Conservation (phyloP, 352 stramenopile genomes). For the Phytopythium ostracodes region DNA sequence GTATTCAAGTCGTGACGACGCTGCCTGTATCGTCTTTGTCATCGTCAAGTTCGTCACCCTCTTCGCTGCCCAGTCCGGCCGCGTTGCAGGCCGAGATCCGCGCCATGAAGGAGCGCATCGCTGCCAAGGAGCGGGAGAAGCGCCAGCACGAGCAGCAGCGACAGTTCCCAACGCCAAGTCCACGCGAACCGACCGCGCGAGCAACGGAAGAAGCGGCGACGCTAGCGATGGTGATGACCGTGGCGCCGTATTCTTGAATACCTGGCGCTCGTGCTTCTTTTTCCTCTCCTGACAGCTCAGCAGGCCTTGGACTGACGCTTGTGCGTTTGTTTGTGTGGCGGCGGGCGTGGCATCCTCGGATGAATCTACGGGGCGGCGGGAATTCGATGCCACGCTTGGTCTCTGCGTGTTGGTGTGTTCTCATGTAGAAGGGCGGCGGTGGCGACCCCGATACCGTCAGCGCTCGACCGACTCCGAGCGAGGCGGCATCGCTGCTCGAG, state of each 20-base stretch:
- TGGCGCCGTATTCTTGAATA: slow-evolving; percentile 1
- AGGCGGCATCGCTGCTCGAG: background rate
- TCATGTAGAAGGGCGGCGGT: background rate
- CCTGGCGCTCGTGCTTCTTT: background rate
- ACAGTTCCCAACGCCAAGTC: background rate
- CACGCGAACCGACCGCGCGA: background rate
- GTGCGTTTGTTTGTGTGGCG: slow-evolving; percentile 7
- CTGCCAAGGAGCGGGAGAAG: slow-evolving; percentile 22
- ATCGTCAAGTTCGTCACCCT: background rate
- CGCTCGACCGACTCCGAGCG: background rate
- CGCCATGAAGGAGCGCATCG: slow-evolving; percentile 29
- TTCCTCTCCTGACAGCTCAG: background rate
- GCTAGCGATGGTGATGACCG: slow-evolving; percentile 6
- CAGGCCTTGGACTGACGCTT: slow-evolving; percentile 1
- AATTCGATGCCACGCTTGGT: background rate
- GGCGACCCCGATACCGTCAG: background rate
- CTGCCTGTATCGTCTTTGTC: background rate
- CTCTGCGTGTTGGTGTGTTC: background rate
- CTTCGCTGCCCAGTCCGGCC: background rate
- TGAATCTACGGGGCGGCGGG: background rate
- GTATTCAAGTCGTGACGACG: background rate
- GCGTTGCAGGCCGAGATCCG: slow-evolving; percentile 17
- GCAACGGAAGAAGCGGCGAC: background rate
- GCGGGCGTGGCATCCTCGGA: slow-evolving; percentile 1
- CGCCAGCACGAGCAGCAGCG: background rate